phyloP scores from a whole-genome alignment of 139 green algal species.

The Edaphochlamys debaryana region DNA sequence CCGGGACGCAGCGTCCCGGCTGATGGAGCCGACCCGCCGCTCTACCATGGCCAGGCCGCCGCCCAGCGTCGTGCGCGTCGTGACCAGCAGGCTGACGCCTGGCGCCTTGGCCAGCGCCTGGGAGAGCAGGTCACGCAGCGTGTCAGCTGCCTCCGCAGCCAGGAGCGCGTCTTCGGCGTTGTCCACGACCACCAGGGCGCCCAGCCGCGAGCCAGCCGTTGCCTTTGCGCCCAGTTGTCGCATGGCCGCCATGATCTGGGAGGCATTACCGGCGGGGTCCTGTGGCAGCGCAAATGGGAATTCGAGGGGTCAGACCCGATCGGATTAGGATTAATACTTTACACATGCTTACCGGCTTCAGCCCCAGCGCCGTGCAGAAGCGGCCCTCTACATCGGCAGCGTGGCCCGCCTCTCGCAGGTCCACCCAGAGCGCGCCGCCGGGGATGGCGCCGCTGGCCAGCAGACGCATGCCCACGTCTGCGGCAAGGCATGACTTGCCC shows the following conservation, averaged over 20 bases:
- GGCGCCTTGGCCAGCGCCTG: not conserved
- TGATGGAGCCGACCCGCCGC: not conserved
- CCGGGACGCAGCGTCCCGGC: no score
- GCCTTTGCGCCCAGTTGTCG: no score
- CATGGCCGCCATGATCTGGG: not conserved
- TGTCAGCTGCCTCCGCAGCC: not conserved
- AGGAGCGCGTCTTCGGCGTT: constrained; percentile 18
- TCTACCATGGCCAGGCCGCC: not conserved
- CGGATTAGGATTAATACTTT: no score
- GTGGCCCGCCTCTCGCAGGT: constrained; percentile 20
- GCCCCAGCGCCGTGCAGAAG: constrained; percentile 4
- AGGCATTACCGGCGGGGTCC: not conserved
- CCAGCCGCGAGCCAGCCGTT: no score
- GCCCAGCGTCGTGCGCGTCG: not conserved
- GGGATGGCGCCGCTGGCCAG: not conserved
- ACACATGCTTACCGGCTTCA: not conserved
- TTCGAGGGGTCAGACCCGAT: no score
- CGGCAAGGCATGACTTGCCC: constrained; percentile 40
- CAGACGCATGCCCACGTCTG: constrained; percentile 30
- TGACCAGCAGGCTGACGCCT: not conserved
- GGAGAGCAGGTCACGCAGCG: not conserved
- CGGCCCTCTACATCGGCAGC: not conserved
- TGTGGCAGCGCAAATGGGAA: no score
- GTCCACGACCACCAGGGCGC: constrained; percentile 8
- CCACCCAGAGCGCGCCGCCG: constrained; percentile 21